Base-by-base conservation (phyloP, 2,329 filamentous ascomycete species). In the Exophiala mesophila region DNA sequence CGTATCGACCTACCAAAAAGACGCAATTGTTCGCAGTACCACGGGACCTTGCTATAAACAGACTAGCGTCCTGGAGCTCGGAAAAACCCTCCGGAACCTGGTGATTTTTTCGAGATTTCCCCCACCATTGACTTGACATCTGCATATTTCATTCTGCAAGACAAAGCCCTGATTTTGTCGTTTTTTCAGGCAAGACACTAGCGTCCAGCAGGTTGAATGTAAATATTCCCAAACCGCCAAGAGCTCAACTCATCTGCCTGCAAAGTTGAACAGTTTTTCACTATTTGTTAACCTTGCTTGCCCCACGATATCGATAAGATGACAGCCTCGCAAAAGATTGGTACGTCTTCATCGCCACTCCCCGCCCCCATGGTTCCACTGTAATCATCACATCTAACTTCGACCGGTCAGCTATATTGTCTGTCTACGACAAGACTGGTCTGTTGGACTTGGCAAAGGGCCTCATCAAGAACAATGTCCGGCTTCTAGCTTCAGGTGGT, bases 401-500 rank as follows among this genome's bases (percentile, higher is more conserved):
- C 13, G 13, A 31, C 7, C 10, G 31, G 34, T 9, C 34, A 74
- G 92, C 92, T 55, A 97, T 98, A 63, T 77, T 98, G 64, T 97
- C 90, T 55, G 92, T 97, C 73, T 97, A 92, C 65, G 88, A 98
- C 77, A 98, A 98, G 82, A 97, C 90, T 43, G 92, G 89, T 48
- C 78, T 95, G 55, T 72, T 96, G 55, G 89, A 96, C 69, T 76
- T 96, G 57, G 88, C 88, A 59, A 94, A 94, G 70, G 88, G 88
- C 57, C 79, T 96, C 37, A 78, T 85, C 62, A 79, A 90, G 74
- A 80, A 94, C 62, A 83, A 92, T 80, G 85, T 95, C 57, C 85
- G 88, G 56, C 83, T 98, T 54, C 77, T 98, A 45, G 92, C 92
- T 41, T 97, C 90, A 44, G 92, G 92, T 47, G 92, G 92, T 58